Evolutionary conservation across 2,329 filamentous ascomycete species (phyloP).

Genomic region (Aspergillus bombycis): DNA sequence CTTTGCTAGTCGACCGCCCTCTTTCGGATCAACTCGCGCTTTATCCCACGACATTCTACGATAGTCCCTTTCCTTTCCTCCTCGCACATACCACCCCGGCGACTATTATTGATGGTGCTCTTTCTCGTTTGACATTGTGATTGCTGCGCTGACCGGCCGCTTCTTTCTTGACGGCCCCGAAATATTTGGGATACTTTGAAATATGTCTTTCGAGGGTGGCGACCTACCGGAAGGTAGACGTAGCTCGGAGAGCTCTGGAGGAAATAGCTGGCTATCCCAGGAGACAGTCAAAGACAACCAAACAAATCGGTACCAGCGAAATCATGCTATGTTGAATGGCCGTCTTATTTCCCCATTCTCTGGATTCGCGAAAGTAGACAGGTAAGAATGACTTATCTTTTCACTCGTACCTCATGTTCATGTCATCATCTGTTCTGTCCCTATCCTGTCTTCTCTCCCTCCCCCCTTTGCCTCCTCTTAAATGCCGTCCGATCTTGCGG

Average conservation of each 20-base stretch:
- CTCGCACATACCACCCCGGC: neutral
- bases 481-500: neutral
- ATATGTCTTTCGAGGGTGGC: constrained; percentile 39
- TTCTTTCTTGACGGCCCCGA: constrained; percentile 25
- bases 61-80: neutral
- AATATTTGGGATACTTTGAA: constrained; percentile 21
- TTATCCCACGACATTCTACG: constrained; percentile 5
- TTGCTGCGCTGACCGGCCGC: constrained; percentile 23
- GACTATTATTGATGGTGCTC: constrained; percentile 28
- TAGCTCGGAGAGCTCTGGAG: constrained; percentile 46
- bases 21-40: neutral
- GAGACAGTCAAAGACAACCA: constrained; percentile 41
- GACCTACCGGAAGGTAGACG: constrained; percentile 39
- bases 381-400: constrained; percentile 32
- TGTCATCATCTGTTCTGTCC: neutral
- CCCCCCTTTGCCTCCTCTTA: neutral
- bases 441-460: neutral
- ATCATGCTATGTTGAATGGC: constrained; percentile 27
- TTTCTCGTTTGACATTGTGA: constrained; percentile 2
- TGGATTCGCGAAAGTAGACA: constrained; percentile 30
- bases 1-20: neutral
- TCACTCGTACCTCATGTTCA: neutral
- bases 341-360: constrained; percentile 33
- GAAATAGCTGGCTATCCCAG: constrained; percentile 43
- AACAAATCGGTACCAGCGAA: constrained; percentile 23